Evolutionary conservation across 2,329 filamentous ascomycete species (phyloP), one percentile per base, ranked within the genome.

Genomic region (Delphinella strobiligena): DNA sequence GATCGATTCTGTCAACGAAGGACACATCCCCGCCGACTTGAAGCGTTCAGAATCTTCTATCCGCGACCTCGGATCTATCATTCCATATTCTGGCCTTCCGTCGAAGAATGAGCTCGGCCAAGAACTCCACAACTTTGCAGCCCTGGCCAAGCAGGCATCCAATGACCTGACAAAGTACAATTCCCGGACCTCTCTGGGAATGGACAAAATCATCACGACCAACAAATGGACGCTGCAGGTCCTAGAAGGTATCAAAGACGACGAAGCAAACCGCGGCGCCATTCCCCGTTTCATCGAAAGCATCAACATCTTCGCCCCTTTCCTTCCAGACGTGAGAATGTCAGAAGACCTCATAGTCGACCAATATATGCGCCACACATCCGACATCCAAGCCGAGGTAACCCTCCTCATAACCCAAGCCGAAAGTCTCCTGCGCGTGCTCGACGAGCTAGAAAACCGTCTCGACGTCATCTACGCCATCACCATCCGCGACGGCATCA

Each of bases 51-150:
- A 89, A 57, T 68, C 75, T 2, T 78, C 80, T 1, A 78, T 91
- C 27, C 74, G 83, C 31, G 83, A 88, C 50, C 62, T 91, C 17
- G 75, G 80, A 22, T 79, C 75, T 18, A 68, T 87, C 33, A 80
- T 93, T 24, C 70, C 74, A 30, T 77, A 79, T 59, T 85, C 80
- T 49, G 69, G 74, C 16, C 64, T 91, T 1, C 74, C 76, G 18
- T 74, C 74, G 10, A 74, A 74, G 19, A 72, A 80, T 27, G 80
- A 87, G 58, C 71, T 93, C 10, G 74, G 83, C 4, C 68, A 78
- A 16, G 83, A 89, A 54, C 82, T 93, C 41, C 74, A 82, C 45
- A 74, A 74, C 36, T 93, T 88, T 59, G 75, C 91, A 48, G 75
- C 80, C 8, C 76, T 74, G 0, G 78, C 80, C 2, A 67, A 75